Evolutionary conservation across 2,329 filamentous ascomycete genomes (phyloP).

Genomic region (Colletotrichum lindemuthianum): DNA sequence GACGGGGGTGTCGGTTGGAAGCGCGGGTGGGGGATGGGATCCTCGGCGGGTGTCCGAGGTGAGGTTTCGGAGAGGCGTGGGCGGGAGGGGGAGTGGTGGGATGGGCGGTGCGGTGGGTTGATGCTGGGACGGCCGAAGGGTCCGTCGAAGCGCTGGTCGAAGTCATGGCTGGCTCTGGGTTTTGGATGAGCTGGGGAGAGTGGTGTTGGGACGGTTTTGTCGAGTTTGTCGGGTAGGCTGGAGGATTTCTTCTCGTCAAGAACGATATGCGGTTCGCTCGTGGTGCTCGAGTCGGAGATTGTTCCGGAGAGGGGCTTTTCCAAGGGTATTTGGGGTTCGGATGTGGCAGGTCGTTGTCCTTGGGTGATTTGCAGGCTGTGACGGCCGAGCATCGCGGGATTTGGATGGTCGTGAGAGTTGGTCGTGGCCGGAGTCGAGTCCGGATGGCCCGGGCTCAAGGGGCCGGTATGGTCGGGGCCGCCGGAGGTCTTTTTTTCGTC

Average conservation of each 20-base stretch:
- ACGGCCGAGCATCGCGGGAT: slow-evolving; percentile 14
- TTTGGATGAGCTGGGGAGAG: not conserved
- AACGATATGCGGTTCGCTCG: not conserved
- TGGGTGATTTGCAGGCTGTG: slow-evolving; percentile 28
- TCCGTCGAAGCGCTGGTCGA: slow-evolving; percentile 34
- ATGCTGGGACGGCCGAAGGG: slow-evolving; percentile 31
- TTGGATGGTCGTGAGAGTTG: not conserved
- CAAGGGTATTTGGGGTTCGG: not conserved
- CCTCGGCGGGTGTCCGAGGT: not conserved
- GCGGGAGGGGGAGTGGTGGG: slow-evolving; percentile 8
- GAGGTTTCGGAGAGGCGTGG: not conserved
- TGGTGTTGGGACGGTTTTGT: not conserved
- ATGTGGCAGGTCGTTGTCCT: not conserved
- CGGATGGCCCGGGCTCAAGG: slow-evolving; percentile 10
- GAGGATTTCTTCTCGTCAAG: slow-evolving; percentile 15
- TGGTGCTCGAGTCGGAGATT: not conserved
- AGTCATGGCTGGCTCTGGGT: slow-evolving; percentile 28
- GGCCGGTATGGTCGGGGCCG: not conserved
- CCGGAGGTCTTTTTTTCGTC: slow-evolving; percentile 8
- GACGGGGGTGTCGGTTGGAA: slow-evolving; percentile 32
- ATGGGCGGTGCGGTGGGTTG: slow-evolving; percentile 2
- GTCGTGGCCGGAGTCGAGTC: not conserved
- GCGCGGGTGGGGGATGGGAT: not conserved
- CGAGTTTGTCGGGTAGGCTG: slow-evolving; percentile 10
- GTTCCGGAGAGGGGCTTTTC: not conserved